Base-by-base conservation (phyloP, 768 basidiomycete genomes). In the Podaxis mareebaensis region DNA sequence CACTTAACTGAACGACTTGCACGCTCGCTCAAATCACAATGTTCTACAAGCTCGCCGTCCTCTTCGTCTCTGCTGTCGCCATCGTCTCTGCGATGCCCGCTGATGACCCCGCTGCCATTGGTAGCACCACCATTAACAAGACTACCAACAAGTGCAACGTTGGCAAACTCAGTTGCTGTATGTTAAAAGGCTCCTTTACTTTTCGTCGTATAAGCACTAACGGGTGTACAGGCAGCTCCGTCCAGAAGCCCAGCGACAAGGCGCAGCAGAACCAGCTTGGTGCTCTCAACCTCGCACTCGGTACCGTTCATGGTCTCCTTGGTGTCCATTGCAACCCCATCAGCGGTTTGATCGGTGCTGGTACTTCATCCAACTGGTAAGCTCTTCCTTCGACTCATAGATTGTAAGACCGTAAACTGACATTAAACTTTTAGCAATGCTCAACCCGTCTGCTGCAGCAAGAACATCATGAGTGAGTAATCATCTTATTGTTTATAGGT, bases 391-490 rank as follows among this genome's bases (percentile, higher is more conserved):
- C 42, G 51, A 22, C 51, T 2, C n/a, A 28, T 44, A 12, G 26
- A 5, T 24, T 49, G 15, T 3, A n/a, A 48, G 36, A 36, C n/a
- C n/a, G 15, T 20, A 33, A 17, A 20, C 24, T 36, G 17, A 44
- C 38, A 59, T 49, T 17, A 33, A 49, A 39, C 26, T 3, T 59
- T 5, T 58, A 67, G 69, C 58, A 58, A 44, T 26, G 30, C 38
- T 8, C 61, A 68, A 44, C 63, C 69, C 13, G 65, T 67, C 11
- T 73, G 72, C 63, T 73, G 72, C 69, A 61, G 52, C n/a, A 20
- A 61, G 15, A 70, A 68, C 64, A 38, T 44, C 44, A 66, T 67
- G 59, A 56, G 71, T 72, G 53, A 40, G 70, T 64, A 49, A 22
- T 59, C 22, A n/a, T n/a, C 33, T 30, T 58, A 44, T 40, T 39